phyloP scores from a whole-genome alignment of 2,329 filamentous ascomycete species.

The Bisporella sp. region DNA sequence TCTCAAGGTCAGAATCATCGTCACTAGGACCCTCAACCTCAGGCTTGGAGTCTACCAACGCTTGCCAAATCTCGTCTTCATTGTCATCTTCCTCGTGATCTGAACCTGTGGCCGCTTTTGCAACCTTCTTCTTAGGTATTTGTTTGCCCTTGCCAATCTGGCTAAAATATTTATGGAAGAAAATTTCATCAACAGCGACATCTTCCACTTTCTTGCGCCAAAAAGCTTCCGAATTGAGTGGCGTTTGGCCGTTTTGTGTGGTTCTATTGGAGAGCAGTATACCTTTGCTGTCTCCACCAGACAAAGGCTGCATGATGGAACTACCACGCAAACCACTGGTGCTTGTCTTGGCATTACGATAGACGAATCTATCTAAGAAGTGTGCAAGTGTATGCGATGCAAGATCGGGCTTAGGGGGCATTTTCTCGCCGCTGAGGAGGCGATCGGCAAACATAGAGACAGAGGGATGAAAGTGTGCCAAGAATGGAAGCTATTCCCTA shows the following conservation, averaged over 20 bases:
- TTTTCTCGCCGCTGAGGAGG: conserved; percentile 60
- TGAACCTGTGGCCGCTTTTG: not conserved
- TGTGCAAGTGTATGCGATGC: conserved; percentile 86
- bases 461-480: conserved; percentile 86
- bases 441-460: conserved; percentile 76
- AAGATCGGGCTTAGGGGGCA: conserved; percentile 83
- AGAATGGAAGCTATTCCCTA: conserved; percentile 48
- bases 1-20: conserved; percentile 43
- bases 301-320: conserved; percentile 95
- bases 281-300: conserved; percentile 51
- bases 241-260: conserved; percentile 44
- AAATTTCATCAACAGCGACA: conserved; percentile 84
- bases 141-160: conserved; percentile 58
- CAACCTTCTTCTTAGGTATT: conserved; percentile 46
- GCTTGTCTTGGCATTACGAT: conserved; percentile 78
- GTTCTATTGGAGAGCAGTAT: conserved; percentile 46
- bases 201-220: conserved; percentile 87
- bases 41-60: conserved; percentile 72
- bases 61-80: conserved; percentile 87
- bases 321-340: conserved; percentile 59
- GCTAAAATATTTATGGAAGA: conserved; percentile 97
- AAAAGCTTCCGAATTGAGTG: conserved; percentile 82
- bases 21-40: conserved; percentile 62
- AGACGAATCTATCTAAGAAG: conserved; percentile 98
- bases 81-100: conserved; percentile 1